These are phyloP conservation scores for Vigna radiata DNA, from an alignment of 306 rosid genomes.

Conservation along the genomic window DNA sequence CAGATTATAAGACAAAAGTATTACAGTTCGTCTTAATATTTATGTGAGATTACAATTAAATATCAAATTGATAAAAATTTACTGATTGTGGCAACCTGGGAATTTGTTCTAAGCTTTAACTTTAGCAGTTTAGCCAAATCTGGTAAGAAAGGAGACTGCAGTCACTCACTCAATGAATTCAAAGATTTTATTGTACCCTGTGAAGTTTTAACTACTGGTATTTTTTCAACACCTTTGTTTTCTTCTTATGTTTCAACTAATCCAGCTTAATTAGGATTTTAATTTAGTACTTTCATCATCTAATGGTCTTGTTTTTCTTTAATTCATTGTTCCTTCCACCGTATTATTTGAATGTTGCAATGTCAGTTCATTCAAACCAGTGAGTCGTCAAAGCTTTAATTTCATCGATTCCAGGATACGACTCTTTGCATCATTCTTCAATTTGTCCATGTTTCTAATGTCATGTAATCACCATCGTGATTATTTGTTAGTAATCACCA, in stretches of 20 bases:
- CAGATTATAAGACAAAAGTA: too few species aligned
- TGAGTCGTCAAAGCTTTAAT: constrained; percentile 1
- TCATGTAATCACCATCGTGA: not conserved
- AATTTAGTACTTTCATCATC: constrained; percentile 9
- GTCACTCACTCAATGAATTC: constrained; percentile 4
- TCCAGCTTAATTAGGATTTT: not conserved
- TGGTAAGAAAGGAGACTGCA: not conserved
- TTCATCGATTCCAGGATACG: not conserved
- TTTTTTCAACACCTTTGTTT: not conserved
- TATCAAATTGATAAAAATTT: too few species aligned
- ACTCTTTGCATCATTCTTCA: not conserved
- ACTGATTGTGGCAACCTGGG: not conserved
- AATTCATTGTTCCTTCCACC: not conserved
- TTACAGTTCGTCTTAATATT: too few species aligned
- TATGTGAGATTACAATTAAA: too few species aligned
- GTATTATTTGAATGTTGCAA: too few species aligned
- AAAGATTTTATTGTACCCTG: constrained; percentile 3
- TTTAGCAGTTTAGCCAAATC: not conserved
- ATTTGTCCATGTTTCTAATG: too few species aligned
- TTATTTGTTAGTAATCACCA: constrained; percentile 1
- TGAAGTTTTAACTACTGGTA: constrained; percentile 14
- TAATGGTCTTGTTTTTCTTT: constrained; percentile 4
- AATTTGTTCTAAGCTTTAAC: too few species aligned
- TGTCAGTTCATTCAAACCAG: constrained; percentile 28
- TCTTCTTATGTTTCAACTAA: not conserved